Percentiles rank a stretch among this genome's conserved stretches.
Conservation (phyloP, 176 grass and related monocot genomes). For the Oryza longistaminata region DNA sequence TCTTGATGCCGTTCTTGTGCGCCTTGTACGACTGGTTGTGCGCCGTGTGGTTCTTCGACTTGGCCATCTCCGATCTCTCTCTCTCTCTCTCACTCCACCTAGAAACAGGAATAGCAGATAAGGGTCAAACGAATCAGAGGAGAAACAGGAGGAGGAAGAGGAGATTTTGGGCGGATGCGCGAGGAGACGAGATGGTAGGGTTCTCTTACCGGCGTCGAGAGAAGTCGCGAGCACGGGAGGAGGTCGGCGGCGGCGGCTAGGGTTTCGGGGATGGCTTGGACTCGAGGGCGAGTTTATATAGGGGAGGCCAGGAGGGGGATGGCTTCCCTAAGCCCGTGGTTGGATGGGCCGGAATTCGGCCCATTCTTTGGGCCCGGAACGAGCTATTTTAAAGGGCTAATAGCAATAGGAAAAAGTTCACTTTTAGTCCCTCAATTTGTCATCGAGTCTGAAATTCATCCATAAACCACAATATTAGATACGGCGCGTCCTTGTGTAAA, state of each 20-base stretch:
- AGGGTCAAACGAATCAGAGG: neutral
- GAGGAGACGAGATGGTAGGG: neutral
- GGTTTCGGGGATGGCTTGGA: slow-evolving; percentile 21
- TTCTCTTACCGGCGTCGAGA: slow-evolving; percentile 25
- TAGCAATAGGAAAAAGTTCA: too few relatives aligned
- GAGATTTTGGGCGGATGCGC: neutral
- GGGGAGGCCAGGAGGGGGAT: neutral
- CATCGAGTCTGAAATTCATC: too few relatives aligned
- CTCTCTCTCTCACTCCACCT: slow-evolving; percentile 16
- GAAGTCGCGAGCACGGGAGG: neutral
- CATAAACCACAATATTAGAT: too few relatives aligned
- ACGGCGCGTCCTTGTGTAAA: too few relatives aligned
- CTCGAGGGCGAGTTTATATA: slow-evolving; percentile 24
- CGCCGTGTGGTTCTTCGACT: slow-evolving; percentile 95
- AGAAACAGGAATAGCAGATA: neutral
- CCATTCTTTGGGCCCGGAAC: neutral
- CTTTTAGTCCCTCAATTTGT: too few relatives aligned
- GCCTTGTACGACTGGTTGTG: slow-evolving; percentile 92
- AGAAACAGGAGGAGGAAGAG: neutral
- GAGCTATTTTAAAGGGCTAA: too few relatives aligned
- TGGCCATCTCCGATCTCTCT: slow-evolving; percentile 62
- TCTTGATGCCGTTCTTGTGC: slow-evolving; percentile 89
- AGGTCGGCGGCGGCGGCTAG: slow-evolving; percentile 51
- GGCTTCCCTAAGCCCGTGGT: neutral
- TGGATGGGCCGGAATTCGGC: neutral